A percentile compares a stretch with the other conserved stretches of the same genome.
These are phyloP conservation scores for Hypoxylon intermedium DNA, from an alignment of 495 filamentous ascomycete genomes.

Conservation along the genomic window DNA sequence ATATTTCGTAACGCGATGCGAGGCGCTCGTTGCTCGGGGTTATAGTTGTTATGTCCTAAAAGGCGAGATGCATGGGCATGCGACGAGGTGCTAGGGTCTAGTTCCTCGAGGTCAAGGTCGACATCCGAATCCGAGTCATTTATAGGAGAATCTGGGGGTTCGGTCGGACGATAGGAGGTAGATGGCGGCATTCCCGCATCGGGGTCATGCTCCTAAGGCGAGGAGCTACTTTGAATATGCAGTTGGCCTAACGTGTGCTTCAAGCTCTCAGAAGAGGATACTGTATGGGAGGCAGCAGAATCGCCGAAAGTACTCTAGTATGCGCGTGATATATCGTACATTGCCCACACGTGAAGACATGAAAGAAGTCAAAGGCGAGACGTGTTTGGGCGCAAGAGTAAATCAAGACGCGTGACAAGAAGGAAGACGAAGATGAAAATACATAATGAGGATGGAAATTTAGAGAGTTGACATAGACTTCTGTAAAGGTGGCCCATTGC, in stretches of 20 bases:
- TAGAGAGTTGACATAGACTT: background rate
- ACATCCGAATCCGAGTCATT: conserved; percentile 71
- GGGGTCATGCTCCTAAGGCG: conserved; percentile 42
- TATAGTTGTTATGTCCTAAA: conserved; percentile 51
- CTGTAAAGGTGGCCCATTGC: conserved; percentile 20
- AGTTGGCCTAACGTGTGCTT: background rate
- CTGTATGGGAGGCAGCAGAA: background rate
- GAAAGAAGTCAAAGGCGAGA: background rate
- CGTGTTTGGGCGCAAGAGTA: background rate
- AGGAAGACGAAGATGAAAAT: background rate
- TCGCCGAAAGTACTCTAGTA: background rate
- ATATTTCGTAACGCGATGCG: conserved; percentile 75
- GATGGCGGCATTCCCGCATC: conserved; percentile 61
- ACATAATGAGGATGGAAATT: no score
- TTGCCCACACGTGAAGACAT: background rate
- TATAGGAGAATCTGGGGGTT: conserved; percentile 59
- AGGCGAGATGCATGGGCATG: conserved; percentile 46
- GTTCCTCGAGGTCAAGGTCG: conserved; percentile 75
- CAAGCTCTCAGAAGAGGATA: conserved; percentile 10
- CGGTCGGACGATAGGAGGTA: conserved; percentile 56
- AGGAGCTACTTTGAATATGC: conserved; percentile 21
- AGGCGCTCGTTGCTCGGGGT: conserved; percentile 55
- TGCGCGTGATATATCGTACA: background rate
- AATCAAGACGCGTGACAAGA: background rate
- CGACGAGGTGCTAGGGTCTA: conserved; percentile 63